These are phyloP conservation scores for Kwoniella pini DNA, from an alignment of 768 basidiomycete species.

Conservation along the genomic window DNA sequence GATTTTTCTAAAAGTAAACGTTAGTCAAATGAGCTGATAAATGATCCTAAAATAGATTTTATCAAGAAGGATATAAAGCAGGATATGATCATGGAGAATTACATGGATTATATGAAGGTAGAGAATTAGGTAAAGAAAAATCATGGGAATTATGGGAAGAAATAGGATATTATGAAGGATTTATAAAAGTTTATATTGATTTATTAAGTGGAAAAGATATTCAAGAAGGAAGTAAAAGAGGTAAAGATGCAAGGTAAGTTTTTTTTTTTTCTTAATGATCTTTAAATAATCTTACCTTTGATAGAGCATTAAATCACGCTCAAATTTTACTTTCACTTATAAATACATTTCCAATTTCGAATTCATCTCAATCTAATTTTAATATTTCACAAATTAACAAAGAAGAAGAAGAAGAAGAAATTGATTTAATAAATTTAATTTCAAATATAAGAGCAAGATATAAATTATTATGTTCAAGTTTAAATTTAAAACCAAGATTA, in stretches of 20 bases:
- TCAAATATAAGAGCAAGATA: slow-evolving; percentile 85
- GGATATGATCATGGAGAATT: slow-evolving; percentile 83
- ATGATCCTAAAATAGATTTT: slow-evolving; percentile 63
- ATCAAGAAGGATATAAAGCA: slow-evolving; percentile 70
- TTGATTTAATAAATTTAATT: slow-evolving; percentile 73
- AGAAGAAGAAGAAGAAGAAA: slow-evolving; percentile 17
- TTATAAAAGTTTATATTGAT: slow-evolving; percentile 66
- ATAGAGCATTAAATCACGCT: slow-evolving; percentile 61
- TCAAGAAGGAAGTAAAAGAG: slow-evolving; percentile 6
- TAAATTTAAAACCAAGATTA: slow-evolving; percentile 65
- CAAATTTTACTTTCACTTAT: slow-evolving; percentile 71
- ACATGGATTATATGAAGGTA: slow-evolving; percentile 87
- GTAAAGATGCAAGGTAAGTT: slow-evolving; percentile 53
- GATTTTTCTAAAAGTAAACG: too few relatives aligned
- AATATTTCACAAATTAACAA: too few relatives aligned
- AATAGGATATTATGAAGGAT: slow-evolving; percentile 88
- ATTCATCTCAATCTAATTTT: slow-evolving; percentile 3
- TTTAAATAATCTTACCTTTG: too few relatives aligned
- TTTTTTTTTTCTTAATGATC: too few relatives aligned
- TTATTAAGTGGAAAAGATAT: slow-evolving; percentile 8
- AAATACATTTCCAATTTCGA: slow-evolving; percentile 61
- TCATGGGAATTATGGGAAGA: slow-evolving; percentile 98
- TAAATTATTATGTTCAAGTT: slow-evolving; percentile 75
- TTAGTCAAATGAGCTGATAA: not conserved
- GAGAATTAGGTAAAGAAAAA: slow-evolving; percentile 82